A percentile compares a stretch with the other conserved stretches of the same genome.
Conservation (phyloP, 805 yeast species). For the Nakazawaea wyomingensis region DNA sequence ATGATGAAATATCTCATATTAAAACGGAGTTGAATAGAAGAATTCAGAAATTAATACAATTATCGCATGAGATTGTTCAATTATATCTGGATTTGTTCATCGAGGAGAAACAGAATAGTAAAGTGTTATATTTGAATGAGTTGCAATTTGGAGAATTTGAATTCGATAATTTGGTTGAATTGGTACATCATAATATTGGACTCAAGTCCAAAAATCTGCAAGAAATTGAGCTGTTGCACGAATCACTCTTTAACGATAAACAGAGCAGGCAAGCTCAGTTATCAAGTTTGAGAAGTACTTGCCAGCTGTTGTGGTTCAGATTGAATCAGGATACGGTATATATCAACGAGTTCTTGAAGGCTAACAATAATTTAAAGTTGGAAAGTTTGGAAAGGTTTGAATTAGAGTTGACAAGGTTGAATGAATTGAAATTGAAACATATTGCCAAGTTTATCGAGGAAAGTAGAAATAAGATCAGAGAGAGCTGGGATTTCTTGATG, state of each 20-base stretch:
- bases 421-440: constrained; percentile 53
- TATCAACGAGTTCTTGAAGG: constrained; percentile 32
- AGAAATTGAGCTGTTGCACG: constrained; percentile 14
- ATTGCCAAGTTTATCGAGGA: constrained; percentile 66
- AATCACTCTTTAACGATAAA: constrained; percentile 25
- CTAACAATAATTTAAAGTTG: constrained; percentile 43
- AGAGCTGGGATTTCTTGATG: constrained; percentile 58
- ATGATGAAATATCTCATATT: constrained; percentile 24
- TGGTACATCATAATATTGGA: constrained; percentile 20
- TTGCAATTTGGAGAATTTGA: constrained; percentile 11
- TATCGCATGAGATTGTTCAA: constrained; percentile 6
- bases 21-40: constrained; percentile 19
- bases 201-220: constrained; percentile 16
- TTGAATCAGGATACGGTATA: constrained; percentile 30
- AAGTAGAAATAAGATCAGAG: constrained; percentile 52
- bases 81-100: constrained; percentile 6
- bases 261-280: constrained; percentile 32
- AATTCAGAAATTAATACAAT: constrained; percentile 19
- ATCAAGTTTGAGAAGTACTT: constrained; percentile 27
- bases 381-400: constrained; percentile 45
- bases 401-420: constrained; percentile 51
- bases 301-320: constrained; percentile 39
- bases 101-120: constrained; percentile 14
- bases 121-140: constrained; percentile 8
- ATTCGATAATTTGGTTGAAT: constrained; percentile 14